These are phyloP conservation scores for Guadua angustifolia DNA, from an alignment of 176 grass and related monocot species.

Conservation along the genomic window DNA sequence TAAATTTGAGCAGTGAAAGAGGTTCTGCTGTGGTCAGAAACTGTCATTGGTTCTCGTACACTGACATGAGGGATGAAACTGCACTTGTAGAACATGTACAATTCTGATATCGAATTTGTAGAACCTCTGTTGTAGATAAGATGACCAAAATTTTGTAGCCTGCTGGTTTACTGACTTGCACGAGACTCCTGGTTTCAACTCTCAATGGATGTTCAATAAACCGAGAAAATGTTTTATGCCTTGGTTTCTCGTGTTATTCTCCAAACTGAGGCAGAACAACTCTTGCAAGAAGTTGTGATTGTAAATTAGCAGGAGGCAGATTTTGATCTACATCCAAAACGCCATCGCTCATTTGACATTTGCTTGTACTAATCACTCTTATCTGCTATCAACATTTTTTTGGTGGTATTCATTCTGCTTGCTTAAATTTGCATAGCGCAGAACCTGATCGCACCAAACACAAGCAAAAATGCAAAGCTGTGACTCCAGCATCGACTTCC, in stretches of 20 bases:
- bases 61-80: not conserved
- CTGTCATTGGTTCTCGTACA: not conserved
- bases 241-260: not conserved
- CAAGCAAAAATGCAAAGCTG: too few species aligned
- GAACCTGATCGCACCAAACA: too few species aligned
- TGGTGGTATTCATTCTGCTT: too few species aligned
- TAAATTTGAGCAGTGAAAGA: conserved; percentile 15
- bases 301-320: not conserved
- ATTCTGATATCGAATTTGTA: conserved; percentile 10
- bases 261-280: not conserved
- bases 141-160: conserved; percentile 46
- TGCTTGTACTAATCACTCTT: too few species aligned
- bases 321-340: not conserved
- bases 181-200: not conserved
- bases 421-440: too few species aligned
- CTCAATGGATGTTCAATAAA: conserved; percentile 27
- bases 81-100: not conserved
- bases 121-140: conserved; percentile 32
- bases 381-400: too few species aligned
- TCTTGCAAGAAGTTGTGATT: not conserved
- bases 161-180: not conserved
- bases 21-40: not conserved
- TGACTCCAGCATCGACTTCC: too few species aligned
- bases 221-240: conserved; percentile 1
- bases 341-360: too few species aligned